phyloP scores from a whole-genome alignment of 352 stramenopile species.

The Phytophthora melonis region DNA sequence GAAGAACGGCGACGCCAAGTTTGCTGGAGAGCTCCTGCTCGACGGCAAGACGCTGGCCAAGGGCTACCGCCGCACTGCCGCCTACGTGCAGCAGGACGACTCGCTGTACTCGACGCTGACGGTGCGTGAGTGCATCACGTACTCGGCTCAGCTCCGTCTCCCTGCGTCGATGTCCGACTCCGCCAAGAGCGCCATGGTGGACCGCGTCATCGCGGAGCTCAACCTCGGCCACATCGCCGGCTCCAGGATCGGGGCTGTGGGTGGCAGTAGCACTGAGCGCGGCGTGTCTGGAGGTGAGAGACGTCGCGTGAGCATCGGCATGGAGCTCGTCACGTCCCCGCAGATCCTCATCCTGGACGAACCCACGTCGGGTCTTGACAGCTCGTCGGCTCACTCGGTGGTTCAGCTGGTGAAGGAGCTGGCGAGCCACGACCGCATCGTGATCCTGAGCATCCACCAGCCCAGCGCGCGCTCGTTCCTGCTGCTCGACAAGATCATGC shows the following conservation, averaged over 20 bases:
- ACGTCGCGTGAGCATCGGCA: slow-evolving; percentile 93
- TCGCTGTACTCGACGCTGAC: slow-evolving; percentile 83
- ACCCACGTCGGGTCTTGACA: slow-evolving; percentile 94
- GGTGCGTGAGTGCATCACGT: slow-evolving; percentile 85
- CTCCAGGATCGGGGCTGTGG: slow-evolving; percentile 59
- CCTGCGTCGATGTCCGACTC: slow-evolving; percentile 54
- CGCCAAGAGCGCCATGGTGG: slow-evolving; percentile 74
- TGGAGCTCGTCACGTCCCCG: slow-evolving; percentile 92
- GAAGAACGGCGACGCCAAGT: slow-evolving; percentile 64
- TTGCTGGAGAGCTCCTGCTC: slow-evolving; percentile 68
- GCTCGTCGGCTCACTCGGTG: slow-evolving; percentile 90
- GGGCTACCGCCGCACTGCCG: slow-evolving; percentile 77
- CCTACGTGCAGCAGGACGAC: slow-evolving; percentile 92
- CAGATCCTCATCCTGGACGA: slow-evolving; percentile 93
- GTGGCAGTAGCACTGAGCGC: slow-evolving; percentile 52
- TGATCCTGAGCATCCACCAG: slow-evolving; percentile 92
- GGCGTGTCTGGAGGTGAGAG: slow-evolving; percentile 95
- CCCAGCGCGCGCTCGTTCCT: slow-evolving; percentile 92
- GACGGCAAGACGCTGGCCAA: slow-evolving; percentile 65
- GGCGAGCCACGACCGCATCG: slow-evolving; percentile 79
- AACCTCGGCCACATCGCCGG: slow-evolving; percentile 76
- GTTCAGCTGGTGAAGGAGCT: slow-evolving; percentile 91
- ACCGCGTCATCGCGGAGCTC: slow-evolving; percentile 74
- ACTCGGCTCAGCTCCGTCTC: slow-evolving; percentile 84
- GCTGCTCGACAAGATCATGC: slow-evolving; percentile 90